These are phyloP conservation scores for Tieghemiomyces parasiticus DNA, from an alignment of 192 early-diverging fungal species.

Conservation along the genomic window DNA sequence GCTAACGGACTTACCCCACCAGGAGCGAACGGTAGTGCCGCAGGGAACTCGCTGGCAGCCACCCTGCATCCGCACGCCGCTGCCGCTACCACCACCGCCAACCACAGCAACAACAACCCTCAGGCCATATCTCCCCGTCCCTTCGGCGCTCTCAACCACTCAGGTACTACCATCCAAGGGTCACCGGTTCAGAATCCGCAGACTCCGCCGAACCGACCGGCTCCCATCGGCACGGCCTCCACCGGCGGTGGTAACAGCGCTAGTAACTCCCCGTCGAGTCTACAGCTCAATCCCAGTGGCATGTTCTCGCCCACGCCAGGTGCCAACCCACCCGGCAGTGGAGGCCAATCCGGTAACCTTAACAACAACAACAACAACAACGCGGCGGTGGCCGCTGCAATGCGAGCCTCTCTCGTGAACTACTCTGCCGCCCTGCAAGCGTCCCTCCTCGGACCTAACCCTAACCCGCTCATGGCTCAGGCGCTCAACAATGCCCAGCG, in stretches of 20 bases:
- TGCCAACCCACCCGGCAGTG: background rate
- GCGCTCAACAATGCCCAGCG: constrained; percentile 5
- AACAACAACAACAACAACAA: background rate
- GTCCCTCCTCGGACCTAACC: background rate
- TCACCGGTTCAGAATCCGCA: no score
- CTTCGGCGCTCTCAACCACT: no score
- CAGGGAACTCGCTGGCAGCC: background rate
- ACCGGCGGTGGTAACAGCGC: no score
- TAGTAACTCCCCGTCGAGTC: background rate
- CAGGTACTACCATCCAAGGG: no score
- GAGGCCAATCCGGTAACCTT: background rate
- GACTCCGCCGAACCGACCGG: no score
- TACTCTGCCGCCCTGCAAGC: background rate
- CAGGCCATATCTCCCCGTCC: no score
- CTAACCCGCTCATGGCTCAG: background rate
- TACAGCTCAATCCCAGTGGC: background rate
- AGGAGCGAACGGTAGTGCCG: background rate
- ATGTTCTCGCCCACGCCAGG: background rate
- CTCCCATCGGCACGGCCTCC: no score
- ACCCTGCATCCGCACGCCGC: background rate
- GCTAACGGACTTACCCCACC: background rate
- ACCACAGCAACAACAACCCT: no score
- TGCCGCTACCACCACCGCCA: no score
- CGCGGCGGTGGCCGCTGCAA: background rate
- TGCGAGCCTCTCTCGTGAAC: background rate